These are phyloP conservation scores for Penicillium sumatraense DNA, from an alignment of 2,329 filamentous ascomycete species.

Conservation along the genomic window DNA sequence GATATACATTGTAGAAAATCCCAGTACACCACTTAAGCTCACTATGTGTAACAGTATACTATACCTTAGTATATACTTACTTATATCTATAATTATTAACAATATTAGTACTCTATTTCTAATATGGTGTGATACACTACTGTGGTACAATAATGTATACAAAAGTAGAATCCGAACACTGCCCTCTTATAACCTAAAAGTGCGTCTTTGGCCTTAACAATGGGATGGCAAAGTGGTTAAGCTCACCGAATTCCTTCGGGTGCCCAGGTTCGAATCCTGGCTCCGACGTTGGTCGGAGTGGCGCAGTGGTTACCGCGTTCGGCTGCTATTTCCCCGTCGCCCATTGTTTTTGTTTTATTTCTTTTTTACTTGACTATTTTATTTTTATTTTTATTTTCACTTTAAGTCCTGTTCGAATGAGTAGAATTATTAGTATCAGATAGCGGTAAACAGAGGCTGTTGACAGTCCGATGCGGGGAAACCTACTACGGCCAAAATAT, in stretches of 20 bases:
- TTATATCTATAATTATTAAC: no score
- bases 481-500: background rate
- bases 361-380: background rate
- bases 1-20: no score
- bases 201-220: conserved; percentile 1
- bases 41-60: no score
- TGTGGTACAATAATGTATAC: no score
- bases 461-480: no score
- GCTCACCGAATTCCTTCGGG: conserved; percentile 5
- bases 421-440: background rate
- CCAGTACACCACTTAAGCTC: no score
- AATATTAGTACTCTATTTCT: no score
- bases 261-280: conserved; percentile 7
- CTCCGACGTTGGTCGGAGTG: conserved; percentile 7
- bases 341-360: conserved; percentile 1
- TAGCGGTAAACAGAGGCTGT: background rate
- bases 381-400: background rate
- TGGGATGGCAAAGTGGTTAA: conserved; percentile 1
- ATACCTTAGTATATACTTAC: no score
- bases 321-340: conserved; percentile 1
- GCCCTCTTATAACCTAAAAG: background rate
- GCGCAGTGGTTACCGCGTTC: conserved; percentile 7
- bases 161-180: background rate
- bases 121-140: no score
- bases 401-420: background rate